phyloP scores from a whole-genome alignment of 2,329 filamentous ascomycete species.

The Trichothecium sympodiale region DNA sequence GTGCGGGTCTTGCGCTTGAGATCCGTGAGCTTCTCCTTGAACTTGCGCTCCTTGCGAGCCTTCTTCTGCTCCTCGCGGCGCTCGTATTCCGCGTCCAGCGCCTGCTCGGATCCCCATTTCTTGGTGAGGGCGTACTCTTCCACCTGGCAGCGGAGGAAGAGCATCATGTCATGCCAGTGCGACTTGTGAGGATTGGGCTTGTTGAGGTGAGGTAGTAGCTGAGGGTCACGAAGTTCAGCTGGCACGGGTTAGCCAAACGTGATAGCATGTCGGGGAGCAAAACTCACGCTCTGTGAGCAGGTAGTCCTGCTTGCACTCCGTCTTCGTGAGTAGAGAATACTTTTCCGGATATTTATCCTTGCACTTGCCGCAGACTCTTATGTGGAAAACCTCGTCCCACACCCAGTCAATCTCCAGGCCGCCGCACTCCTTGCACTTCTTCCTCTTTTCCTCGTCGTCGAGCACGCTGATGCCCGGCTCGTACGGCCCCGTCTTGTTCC shows the following conservation, averaged over 20 bases:
- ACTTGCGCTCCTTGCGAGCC: conserved; percentile 78
- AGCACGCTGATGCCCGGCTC: conserved; percentile 80
- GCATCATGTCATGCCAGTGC: conserved; percentile 98
- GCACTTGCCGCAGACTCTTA: conserved; percentile 67
- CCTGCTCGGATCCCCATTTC: conserved; percentile 86
- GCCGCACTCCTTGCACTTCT: conserved; percentile 73
- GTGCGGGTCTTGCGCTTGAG: conserved; percentile 89
- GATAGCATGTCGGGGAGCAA: too few relatives aligned
- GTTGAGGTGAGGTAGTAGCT: conserved; percentile 76
- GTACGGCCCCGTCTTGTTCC: conserved; percentile 69
- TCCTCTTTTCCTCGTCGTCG: conserved; percentile 49
- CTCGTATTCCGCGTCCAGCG: conserved; percentile 80
- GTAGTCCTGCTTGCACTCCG: conserved; percentile 91
- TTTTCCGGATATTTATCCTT: conserved; percentile 87
- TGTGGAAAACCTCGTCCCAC: conserved; percentile 76
- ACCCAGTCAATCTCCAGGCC: conserved; percentile 87
- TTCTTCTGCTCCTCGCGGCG: conserved; percentile 71
- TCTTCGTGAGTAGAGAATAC: conserved; percentile 93
- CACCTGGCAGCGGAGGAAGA: conserved; percentile 87
- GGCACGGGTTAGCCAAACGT: conserved; percentile 2
- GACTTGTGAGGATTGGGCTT: conserved; percentile 91
- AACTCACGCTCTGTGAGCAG: conserved; percentile 77
- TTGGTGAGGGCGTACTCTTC: conserved; percentile 83
- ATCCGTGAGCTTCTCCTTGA: conserved; percentile 78
- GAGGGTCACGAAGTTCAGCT: conserved; percentile 84